Evolutionary conservation across 768 basidiomycete genomes (phyloP).

Genomic region (Boletales sp.): DNA sequence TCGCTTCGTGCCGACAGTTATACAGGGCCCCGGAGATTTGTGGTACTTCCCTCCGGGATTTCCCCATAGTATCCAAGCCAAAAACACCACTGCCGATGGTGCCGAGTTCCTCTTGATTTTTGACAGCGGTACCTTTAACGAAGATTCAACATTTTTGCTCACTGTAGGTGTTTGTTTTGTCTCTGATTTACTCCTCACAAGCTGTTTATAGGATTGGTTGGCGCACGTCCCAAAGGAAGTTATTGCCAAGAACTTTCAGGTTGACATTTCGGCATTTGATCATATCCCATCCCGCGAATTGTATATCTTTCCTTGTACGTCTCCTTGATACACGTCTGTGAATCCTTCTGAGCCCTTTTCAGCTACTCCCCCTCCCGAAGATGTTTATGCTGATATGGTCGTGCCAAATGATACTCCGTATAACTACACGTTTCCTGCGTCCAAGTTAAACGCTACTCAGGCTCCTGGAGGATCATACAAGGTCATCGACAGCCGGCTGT

Average conservation of each 20-base stretch:
- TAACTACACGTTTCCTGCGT: slow-evolving; percentile 55
- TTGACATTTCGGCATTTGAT: slow-evolving; percentile 45
- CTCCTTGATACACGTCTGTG: background rate
- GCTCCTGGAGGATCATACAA: slow-evolving; percentile 57
- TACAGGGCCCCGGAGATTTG: slow-evolving; percentile 39
- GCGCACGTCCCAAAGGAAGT: slow-evolving; percentile 58
- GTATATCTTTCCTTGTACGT: slow-evolving; percentile 51
- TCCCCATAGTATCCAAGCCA: slow-evolving; percentile 56
- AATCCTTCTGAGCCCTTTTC: background rate
- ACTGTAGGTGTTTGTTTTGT: slow-evolving; percentile 10
- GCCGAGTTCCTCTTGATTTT: slow-evolving; percentile 52
- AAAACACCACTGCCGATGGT: slow-evolving; percentile 42
- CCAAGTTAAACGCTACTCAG: slow-evolving; percentile 40
- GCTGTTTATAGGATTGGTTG: slow-evolving; percentile 55
- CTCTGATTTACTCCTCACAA: background rate
- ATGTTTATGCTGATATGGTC: slow-evolving; percentile 41
- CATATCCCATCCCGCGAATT: slow-evolving; percentile 51
- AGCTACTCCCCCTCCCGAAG: slow-evolving; percentile 42
- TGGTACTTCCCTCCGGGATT: slow-evolving; percentile 61
- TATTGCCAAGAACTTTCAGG: slow-evolving; percentile 62
- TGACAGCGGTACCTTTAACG: slow-evolving; percentile 44
- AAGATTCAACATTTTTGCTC: slow-evolving; percentile 55
- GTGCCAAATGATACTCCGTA: slow-evolving; percentile 47
- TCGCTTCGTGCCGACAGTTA: slow-evolving; percentile 10
- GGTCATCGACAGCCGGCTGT: slow-evolving; percentile 53